phyloP scores from a whole-genome alignment of 495 filamentous ascomycete genomes.

The Daldinia vernicosa region DNA sequence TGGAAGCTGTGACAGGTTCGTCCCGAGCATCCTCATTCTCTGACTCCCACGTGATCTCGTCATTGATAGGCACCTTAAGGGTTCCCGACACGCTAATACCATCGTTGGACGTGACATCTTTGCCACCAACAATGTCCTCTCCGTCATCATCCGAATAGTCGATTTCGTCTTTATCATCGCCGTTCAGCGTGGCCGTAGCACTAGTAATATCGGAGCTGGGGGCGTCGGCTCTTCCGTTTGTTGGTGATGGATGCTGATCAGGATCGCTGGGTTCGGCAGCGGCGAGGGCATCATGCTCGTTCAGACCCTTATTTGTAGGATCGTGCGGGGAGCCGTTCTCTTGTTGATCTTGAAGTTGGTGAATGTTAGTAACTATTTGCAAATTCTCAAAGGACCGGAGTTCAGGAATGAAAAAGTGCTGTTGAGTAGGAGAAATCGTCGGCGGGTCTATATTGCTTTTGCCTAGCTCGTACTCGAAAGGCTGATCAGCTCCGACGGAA shows the following conservation, averaged over 20 bases:
- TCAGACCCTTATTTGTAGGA: not conserved
- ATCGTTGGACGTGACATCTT: constrained; percentile 23
- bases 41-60: constrained; percentile 58
- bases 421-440: not conserved
- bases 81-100: constrained; percentile 6
- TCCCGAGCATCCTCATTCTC: constrained; percentile 52
- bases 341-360: constrained; percentile 32
- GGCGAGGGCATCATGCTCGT: constrained; percentile 12
- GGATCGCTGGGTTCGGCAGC: constrained; percentile 8
- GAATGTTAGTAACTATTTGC: constrained; percentile 22
- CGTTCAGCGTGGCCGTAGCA: constrained; percentile 53
- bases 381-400: not conserved
- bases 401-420: not conserved
- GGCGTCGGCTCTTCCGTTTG: constrained; percentile 22
- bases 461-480: not conserved
- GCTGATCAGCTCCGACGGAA: not conserved
- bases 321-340: constrained; percentile 15
- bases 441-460: not conserved
- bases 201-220: constrained; percentile 48
- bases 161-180: constrained; percentile 56
- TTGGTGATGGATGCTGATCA: constrained; percentile 20
- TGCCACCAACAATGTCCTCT: constrained; percentile 25
- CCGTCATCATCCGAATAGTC: constrained; percentile 55
- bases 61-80: constrained; percentile 35
- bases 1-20: constrained; percentile 29